These are phyloP conservation scores for Hyphopichia khmerensis DNA, from an alignment of 1,139 yeast species.

Conservation along the genomic window DNA sequence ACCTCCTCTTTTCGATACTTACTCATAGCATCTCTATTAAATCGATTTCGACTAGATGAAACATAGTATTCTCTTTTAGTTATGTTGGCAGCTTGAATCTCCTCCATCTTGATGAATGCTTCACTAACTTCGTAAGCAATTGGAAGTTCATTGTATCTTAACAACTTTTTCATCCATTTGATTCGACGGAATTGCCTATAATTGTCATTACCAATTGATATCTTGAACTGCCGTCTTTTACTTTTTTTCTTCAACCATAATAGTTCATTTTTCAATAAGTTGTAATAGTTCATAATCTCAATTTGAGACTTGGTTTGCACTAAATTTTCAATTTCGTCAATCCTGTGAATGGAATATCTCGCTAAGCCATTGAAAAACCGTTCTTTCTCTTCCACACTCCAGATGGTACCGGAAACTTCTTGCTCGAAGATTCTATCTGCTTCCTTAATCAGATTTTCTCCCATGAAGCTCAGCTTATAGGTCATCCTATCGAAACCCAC, in stretches of 20 bases:
- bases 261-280: conserved; percentile 29
- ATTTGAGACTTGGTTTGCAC: conserved; percentile 40
- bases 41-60: conserved; percentile 14
- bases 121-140: conserved; percentile 54
- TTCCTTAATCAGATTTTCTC: conserved; percentile 1
- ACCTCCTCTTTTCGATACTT: conserved; percentile 4
- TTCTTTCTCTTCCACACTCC: conserved; percentile 24
- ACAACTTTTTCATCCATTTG: conserved; percentile 12
- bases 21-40: conserved; percentile 7
- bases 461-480: conserved; percentile 3
- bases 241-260: conserved; percentile 15
- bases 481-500: background rate
- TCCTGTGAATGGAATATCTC: conserved; percentile 48
- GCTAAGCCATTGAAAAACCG: conserved; percentile 30
- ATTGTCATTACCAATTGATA: conserved; percentile 4
- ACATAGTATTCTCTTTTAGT: conserved; percentile 16
- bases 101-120: conserved; percentile 47
- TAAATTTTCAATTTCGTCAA: conserved; percentile 36
- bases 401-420: conserved; percentile 14
- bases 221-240: conserved; percentile 6
- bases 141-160: conserved; percentile 47
- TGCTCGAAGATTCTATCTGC: background rate
- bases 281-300: conserved; percentile 51
- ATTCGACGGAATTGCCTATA: conserved; percentile 1
- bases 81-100: conserved; percentile 34